A percentile compares a stretch with the other conserved stretches of the same genome.
phyloP scores from a whole-genome alignment of 2,329 filamentous ascomycete genomes.

The Drechslerella dactyloides region DNA sequence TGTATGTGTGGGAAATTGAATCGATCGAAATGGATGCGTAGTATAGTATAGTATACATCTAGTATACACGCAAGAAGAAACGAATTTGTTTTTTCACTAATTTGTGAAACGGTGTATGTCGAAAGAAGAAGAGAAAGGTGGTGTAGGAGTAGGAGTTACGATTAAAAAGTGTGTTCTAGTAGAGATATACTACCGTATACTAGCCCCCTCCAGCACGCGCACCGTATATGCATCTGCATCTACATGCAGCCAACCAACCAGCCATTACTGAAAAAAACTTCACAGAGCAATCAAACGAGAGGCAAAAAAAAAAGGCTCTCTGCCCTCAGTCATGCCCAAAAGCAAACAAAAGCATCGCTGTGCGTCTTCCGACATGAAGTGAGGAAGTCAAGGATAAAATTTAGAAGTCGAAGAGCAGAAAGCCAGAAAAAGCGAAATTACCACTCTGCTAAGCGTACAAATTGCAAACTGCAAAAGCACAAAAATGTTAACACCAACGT shows the following conservation, averaged over 20 bases:
- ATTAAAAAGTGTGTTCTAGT: not conserved
- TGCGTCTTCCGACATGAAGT: not conserved
- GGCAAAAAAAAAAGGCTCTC: too few relatives aligned
- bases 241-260: not conserved
- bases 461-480: constrained; percentile 16
- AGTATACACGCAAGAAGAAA: too few relatives aligned
- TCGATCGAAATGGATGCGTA: too few relatives aligned
- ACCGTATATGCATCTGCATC: not conserved
- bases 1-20: too few relatives aligned
- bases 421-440: constrained; percentile 26
- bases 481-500: not conserved
- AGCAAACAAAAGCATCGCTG: not conserved
- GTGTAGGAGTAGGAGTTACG: constrained; percentile 1
- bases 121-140: not conserved
- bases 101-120: too few relatives aligned
- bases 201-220: not conserved
- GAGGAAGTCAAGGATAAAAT: constrained; percentile 18
- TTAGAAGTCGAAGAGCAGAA: constrained; percentile 21
- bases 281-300: not conserved
- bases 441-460: constrained; percentile 47
- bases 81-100: too few relatives aligned
- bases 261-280: not conserved
- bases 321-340: not conserved
- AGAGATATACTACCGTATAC: not conserved
- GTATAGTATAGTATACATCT: too few relatives aligned